phyloP scores from a whole-genome alignment of 345 rosid genomes.

The Salix brachista region DNA sequence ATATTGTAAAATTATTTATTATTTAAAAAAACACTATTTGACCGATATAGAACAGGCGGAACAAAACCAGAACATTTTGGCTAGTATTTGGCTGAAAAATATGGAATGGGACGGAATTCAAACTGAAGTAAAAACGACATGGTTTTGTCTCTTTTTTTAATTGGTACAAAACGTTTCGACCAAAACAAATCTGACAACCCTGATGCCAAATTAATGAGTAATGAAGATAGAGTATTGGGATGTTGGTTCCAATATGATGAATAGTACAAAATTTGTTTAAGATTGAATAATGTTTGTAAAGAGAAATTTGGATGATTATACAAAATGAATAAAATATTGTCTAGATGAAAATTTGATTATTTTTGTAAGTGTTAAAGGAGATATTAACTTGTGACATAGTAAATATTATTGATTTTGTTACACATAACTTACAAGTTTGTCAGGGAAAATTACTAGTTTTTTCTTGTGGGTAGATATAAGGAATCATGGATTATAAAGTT shows the following conservation, averaged over 20 bases:
- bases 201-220: background rate
- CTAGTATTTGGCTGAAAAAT: too few species aligned
- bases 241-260: background rate
- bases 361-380: background rate
- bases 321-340: background rate
- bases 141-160: too few species aligned
- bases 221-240: background rate
- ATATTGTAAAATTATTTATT: too few species aligned
- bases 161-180: too few species aligned
- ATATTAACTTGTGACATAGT: background rate
- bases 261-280: too few species aligned
- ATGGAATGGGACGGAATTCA: too few species aligned
- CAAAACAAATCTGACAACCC: too few species aligned
- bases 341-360: background rate
- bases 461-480: background rate
- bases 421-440: rapidly evolving
- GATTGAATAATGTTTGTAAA: background rate
- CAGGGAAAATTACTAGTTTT: too few species aligned
- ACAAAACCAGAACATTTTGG: too few species aligned
- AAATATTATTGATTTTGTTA: background rate
- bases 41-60: too few species aligned
- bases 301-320: background rate
- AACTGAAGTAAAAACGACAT: too few species aligned
- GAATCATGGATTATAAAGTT: background rate
- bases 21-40: too few species aligned